phyloP scores from a whole-genome alignment of 495 filamentous ascomycete species.

The Neurospora africana region DNA sequence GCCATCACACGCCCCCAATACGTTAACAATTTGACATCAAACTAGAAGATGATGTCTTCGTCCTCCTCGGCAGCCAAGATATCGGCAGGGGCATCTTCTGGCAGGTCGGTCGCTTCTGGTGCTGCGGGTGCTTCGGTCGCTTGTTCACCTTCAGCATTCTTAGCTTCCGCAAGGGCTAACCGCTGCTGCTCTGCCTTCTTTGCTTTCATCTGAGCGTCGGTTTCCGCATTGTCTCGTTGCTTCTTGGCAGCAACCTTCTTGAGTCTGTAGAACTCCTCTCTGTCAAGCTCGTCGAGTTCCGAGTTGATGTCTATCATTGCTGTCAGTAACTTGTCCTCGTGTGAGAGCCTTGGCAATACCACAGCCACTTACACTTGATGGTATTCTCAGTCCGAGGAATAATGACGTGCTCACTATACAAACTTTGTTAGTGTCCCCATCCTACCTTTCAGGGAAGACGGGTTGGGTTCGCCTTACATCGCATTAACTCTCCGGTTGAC shows the following conservation, averaged over 20 bases:
- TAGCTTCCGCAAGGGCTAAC: neutral
- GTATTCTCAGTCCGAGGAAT: slow-evolving; percentile 97
- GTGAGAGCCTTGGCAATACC: neutral
- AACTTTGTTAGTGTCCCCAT: neutral
- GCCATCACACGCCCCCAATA: neutral
- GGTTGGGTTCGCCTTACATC: slow-evolving; percentile 46
- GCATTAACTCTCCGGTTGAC: slow-evolving; percentile 98
- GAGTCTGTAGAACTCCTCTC: slow-evolving; percentile 95
- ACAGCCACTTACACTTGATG: slow-evolving; percentile 66
- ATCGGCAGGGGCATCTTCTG: slow-evolving; percentile 37
- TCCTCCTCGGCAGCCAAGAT: slow-evolving; percentile 80
- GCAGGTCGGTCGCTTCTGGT: neutral
- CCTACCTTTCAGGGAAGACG: neutral
- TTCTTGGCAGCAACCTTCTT: slow-evolving; percentile 99
- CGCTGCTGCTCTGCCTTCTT: slow-evolving; percentile 38
- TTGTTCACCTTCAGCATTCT: neutral
- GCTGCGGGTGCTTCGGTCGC: neutral
- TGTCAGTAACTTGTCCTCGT: slow-evolving; percentile 1
- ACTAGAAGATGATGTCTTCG: slow-evolving; percentile 88
- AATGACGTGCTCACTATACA: slow-evolving; percentile 76
- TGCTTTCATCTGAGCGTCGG: slow-evolving; percentile 60
- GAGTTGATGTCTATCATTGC: slow-evolving; percentile 75
- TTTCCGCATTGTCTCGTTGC: slow-evolving; percentile 65
- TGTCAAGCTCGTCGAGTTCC: slow-evolving; percentile 93
- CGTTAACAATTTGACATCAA: neutral